Evolutionary conservation across 805 yeast genomes (phyloP), one percentile per base, ranked within the genome.

Genomic region (Lipomyces yamanashiensis): DNA sequence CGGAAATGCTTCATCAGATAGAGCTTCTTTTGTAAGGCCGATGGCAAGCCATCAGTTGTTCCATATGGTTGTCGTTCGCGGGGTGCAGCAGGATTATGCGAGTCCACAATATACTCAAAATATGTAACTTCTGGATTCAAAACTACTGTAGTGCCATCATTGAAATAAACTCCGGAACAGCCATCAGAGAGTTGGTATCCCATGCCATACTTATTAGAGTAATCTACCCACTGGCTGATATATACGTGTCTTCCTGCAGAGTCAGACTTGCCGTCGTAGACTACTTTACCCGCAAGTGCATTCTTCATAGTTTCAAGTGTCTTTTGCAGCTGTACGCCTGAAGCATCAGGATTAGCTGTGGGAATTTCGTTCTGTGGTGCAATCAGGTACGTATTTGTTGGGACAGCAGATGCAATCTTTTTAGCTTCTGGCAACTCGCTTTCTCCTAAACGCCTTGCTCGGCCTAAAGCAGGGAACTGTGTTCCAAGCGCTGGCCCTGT

Each of bases 211-310:
- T 89, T 91, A 78, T 92, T 92, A 34, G 97, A 89, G 75, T 93
- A 95, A 75, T 95, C 99, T 36, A 96, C 98, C 99, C 99, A 95
- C 74, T 93, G 92, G 65, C 96, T 89, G 49, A 93, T 86, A 64
- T 90, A 84, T 7, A 19, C 59, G n/a, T 44, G 48, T 15, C 37
- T 36, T n/a, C 39, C n/a, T n/a, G 21, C 37, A 13, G 21, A 7
- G 19, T 34, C 53, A 10, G 51, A 7, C n/a, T 37, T 12, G 12
- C 40, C 23, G 15, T 21, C 54, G 12, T 19, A 28, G 2, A 13
- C 36, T 7, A 9, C 28, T 37, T 50, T 50, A n/a, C 44, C 47
- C 15, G 51, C 40, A 15, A 61, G 59, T 12, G 59, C 61, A n/a
- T 48, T 34, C 0, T 40, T 28, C n/a, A 61, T n/a, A 34, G 40